Percentiles rank a stretch among this genome's conserved stretches.
phyloP scores from a whole-genome alignment of 228 moss, liverwort and hornwort species.

The Sphagnum magellanicum region DNA sequence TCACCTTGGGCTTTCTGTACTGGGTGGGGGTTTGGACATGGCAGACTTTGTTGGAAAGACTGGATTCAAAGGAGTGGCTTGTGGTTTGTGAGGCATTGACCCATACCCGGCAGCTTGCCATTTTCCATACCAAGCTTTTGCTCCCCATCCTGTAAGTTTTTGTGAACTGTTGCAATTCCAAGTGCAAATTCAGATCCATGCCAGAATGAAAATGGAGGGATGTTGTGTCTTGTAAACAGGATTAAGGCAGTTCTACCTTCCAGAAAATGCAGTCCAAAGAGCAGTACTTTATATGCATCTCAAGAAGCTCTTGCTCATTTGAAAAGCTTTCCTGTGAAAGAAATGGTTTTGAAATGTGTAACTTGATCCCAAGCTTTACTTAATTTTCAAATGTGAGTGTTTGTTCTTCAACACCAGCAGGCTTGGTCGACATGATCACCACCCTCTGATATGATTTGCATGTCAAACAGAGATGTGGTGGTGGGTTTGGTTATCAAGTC shows the following conservation, averaged over 20 bases:
- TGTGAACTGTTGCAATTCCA: too few species aligned
- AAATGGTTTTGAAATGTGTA: neutral
- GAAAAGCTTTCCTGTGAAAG: too few species aligned
- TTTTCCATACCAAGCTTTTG: constrained; percentile 68
- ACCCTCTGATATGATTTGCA: neutral
- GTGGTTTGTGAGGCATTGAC: constrained; percentile 80
- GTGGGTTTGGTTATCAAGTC: constrained; percentile 75
- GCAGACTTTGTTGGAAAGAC: constrained; percentile 73
- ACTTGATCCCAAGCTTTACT: neutral
- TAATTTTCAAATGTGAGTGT: neutral
- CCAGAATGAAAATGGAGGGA: neutral
- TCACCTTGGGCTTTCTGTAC: neutral
- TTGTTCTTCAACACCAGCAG: neutral
- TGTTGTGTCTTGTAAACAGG: too few species aligned
- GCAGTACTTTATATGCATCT: too few species aligned
- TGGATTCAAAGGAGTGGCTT: constrained; percentile 98
- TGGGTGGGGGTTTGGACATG: neutral
- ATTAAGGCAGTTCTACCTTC: too few species aligned
- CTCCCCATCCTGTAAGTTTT: constrained; percentile 50
- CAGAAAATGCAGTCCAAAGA: too few species aligned
- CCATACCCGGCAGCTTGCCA: constrained; percentile 72
- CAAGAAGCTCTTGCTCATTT: too few species aligned
- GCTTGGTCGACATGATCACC: neutral
- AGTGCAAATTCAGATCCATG: too few species aligned
- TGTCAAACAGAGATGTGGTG: constrained; percentile 50